Conservation (phyloP, 352 stramenopile genomes). For the Phytophthora podocarpi region DNA sequence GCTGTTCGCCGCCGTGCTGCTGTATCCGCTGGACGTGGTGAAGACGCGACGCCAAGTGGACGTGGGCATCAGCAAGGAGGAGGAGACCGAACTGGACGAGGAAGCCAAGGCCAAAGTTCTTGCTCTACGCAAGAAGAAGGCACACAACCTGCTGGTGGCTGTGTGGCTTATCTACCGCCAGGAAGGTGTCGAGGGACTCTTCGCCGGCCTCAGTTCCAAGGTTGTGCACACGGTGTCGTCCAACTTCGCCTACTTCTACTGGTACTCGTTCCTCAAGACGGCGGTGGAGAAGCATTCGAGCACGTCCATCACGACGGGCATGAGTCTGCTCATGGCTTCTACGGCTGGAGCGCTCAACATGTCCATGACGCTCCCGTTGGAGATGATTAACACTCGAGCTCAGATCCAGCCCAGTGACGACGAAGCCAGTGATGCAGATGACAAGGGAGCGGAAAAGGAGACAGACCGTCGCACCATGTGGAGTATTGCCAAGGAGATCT, state of each 20-base stretch:
- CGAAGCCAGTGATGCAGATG: constrained; percentile 39
- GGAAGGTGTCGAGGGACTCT: constrained; percentile 67
- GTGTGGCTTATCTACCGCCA: constrained; percentile 72
- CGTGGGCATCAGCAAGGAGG: constrained; percentile 40
- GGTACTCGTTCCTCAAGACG: constrained; percentile 83
- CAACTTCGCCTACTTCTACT: constrained; percentile 89
- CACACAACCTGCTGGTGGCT: constrained; percentile 55
- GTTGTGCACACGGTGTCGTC: constrained; percentile 75
- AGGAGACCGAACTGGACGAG: constrained; percentile 9
- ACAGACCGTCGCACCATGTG: constrained; percentile 48
- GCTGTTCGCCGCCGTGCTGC: constrained; percentile 70
- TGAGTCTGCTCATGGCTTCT: constrained; percentile 80
- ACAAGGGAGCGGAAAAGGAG: constrained; percentile 34
- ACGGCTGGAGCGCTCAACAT: constrained; percentile 87
- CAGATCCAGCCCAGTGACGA: constrained; percentile 69
- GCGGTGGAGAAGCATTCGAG: constrained; percentile 55
- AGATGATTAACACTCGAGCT: constrained; percentile 89
- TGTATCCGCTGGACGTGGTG: constrained; percentile 80
- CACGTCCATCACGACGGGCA: constrained; percentile 57
- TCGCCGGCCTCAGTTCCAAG: constrained; percentile 77
- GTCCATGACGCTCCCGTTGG: constrained; percentile 85
- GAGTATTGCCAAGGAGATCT: constrained; percentile 62
- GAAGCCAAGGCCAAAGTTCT: constrained; percentile 32
- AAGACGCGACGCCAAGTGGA: constrained; percentile 78
- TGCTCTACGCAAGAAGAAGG: constrained; percentile 42